Percentiles rank a stretch among this genome's conserved stretches.
phyloP scores from a whole-genome alignment of 441 rosid genomes.

The Breynia disticha region DNA sequence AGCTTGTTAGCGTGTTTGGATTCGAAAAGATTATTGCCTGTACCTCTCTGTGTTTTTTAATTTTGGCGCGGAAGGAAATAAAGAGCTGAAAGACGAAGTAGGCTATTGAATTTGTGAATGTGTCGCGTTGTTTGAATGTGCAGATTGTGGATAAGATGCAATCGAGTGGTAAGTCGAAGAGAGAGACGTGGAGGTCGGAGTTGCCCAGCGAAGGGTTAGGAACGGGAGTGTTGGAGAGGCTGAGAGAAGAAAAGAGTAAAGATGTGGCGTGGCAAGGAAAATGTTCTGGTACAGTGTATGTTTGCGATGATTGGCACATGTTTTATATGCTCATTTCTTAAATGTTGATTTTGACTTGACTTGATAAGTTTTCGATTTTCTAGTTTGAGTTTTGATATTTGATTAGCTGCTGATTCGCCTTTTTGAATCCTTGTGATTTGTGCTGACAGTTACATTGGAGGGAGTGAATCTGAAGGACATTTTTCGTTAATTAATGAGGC shows the following conservation, averaged over 20 bases:
- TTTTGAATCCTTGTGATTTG: not conserved
- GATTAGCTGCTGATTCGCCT: no score
- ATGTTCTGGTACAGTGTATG: constrained; percentile 99
- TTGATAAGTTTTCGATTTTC: not conserved
- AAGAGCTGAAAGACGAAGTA: not conserved
- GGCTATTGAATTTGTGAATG: not conserved
- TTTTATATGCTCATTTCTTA: constrained; percentile 5
- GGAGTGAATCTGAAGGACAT: constrained; percentile 89
- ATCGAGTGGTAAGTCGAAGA: constrained; percentile 65
- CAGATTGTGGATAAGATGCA: constrained; percentile 94
- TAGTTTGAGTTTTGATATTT: not conserved
- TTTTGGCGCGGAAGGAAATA: not conserved
- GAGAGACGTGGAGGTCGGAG: constrained; percentile 50
- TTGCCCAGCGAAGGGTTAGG: constrained; percentile 73
- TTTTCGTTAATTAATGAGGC: constrained; percentile 92
- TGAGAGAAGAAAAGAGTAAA: constrained; percentile 67
- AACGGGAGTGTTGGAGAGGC: constrained; percentile 39
- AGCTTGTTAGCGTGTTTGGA: no score
- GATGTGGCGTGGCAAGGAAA: constrained; percentile 89
- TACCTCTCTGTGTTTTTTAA: not conserved
- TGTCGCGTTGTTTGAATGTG: constrained; percentile 8
- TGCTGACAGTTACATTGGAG: constrained; percentile 70
- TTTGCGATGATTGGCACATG: constrained; percentile 22
- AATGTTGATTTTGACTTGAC: not conserved
- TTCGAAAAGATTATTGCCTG: not conserved